Conservation (phyloP, 2,329 filamentous ascomycete genomes). For the Fusarium acutatum region DNA sequence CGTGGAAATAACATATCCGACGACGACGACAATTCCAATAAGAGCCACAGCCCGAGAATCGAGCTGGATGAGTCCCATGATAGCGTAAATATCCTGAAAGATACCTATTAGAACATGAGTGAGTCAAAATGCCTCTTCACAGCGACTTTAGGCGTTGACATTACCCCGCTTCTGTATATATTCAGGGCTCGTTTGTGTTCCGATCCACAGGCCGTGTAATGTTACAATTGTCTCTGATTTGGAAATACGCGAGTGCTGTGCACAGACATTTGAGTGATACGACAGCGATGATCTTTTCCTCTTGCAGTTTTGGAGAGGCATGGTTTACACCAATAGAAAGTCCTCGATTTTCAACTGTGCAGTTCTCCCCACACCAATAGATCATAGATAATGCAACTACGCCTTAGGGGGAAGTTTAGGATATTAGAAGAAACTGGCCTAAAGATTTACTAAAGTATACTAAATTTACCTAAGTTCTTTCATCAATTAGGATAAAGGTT, state of each 20-base stretch:
- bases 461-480: too few relatives aligned
- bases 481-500: too few relatives aligned
- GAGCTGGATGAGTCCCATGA: rapidly evolving
- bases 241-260: neutral
- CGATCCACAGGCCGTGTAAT: neutral
- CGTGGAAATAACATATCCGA: neutral
- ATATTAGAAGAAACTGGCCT: too few relatives aligned
- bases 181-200: neutral
- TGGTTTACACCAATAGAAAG: neutral
- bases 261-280: neutral
- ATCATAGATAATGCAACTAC: neutral
- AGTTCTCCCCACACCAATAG: neutral
- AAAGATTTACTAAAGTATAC: too few relatives aligned
- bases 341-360: neutral
- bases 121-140: too few relatives aligned
- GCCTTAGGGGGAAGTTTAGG: too few relatives aligned
- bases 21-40: rapidly evolving
- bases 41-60: neutral
- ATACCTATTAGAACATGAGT: neutral
- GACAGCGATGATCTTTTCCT: neutral
- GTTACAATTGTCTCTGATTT: neutral
- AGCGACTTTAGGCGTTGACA: rapidly evolving
- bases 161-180: neutral
- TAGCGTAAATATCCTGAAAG: neutral
- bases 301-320: rapidly evolving